Evolutionary conservation across 2,329 filamentous ascomycete species (phyloP).

Genomic region (Fusarium falciforme): DNA sequence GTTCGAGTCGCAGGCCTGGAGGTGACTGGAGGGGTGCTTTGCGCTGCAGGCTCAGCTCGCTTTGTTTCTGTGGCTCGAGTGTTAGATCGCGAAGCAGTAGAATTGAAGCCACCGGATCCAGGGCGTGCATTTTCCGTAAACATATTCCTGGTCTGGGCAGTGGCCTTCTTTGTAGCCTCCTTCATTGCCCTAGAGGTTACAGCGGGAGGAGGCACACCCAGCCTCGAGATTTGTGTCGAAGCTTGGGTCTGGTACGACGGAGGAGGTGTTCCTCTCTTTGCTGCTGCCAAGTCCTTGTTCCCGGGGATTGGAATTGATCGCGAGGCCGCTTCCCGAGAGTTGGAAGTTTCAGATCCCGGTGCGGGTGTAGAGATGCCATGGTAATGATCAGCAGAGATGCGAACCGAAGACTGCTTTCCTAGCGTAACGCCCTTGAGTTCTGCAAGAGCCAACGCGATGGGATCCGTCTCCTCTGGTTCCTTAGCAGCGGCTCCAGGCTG

Average conservation of each 20-base stretch:
- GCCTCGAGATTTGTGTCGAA: slow-evolving; percentile 75
- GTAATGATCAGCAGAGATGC: slow-evolving; percentile 96
- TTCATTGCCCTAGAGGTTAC: slow-evolving; percentile 97
- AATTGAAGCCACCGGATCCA: slow-evolving; percentile 43
- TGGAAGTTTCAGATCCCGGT: slow-evolving; percentile 58
- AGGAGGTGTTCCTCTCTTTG: slow-evolving; percentile 80
- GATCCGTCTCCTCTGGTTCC: slow-evolving; percentile 76
- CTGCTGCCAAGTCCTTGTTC: slow-evolving; percentile 59
- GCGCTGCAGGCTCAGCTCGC: slow-evolving; percentile 28
- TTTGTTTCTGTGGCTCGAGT: slow-evolving; percentile 32
- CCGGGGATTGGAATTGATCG: slow-evolving; percentile 69
- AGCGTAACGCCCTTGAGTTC: slow-evolving; percentile 87
- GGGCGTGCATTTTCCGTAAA: slow-evolving; percentile 64
- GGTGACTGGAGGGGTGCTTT: slow-evolving; percentile 24
- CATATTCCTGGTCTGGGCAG: slow-evolving; percentile 83
- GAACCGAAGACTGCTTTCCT: slow-evolving; percentile 79
- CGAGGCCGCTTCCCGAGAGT: slow-evolving; percentile 42
- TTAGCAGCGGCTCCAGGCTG: slow-evolving; percentile 45
- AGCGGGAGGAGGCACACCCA: slow-evolving; percentile 90
- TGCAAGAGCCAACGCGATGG: slow-evolving; percentile 90
- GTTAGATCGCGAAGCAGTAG: slow-evolving; percentile 42
- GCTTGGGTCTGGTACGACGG: slow-evolving; percentile 79
- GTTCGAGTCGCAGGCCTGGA: slow-evolving; percentile 2
- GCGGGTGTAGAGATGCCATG: slow-evolving; percentile 91
- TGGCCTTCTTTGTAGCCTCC: slow-evolving; percentile 90